Conservation (phyloP, 768 basidiomycete genomes). For the Pisolithus sp. region DNA sequence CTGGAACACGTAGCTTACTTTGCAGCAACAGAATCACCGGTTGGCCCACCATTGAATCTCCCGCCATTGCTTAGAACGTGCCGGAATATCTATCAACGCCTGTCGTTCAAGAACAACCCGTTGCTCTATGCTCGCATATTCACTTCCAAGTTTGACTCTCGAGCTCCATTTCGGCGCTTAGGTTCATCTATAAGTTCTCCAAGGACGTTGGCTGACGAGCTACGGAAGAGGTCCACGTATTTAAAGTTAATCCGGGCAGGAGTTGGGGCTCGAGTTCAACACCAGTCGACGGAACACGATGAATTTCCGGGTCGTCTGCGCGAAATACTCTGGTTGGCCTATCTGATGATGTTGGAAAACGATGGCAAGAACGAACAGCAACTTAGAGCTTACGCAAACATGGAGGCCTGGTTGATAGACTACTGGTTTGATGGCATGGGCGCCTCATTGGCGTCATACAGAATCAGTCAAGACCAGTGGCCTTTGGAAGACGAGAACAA, state of each 20-base stretch:
- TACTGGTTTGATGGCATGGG: slow-evolving; percentile 63
- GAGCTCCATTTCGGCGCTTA: slow-evolving; percentile 44
- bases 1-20: slow-evolving; percentile 74
- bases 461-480: slow-evolving; percentile 47
- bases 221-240: slow-evolving; percentile 52
- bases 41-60: slow-evolving; percentile 59
- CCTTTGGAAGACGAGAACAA: slow-evolving; percentile 46
- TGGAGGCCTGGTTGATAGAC: slow-evolving; percentile 57
- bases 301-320: slow-evolving; percentile 10
- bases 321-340: slow-evolving; percentile 60
- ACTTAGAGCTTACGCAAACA: slow-evolving; percentile 59
- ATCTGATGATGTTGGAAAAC: slow-evolving; percentile 77
- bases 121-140: slow-evolving; percentile 72
- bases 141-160: slow-evolving; percentile 56
- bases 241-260: slow-evolving; percentile 52
- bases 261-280: slow-evolving; percentile 11
- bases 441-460: slow-evolving; percentile 42
- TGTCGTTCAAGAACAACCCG: slow-evolving; percentile 53
- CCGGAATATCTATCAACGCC: slow-evolving; percentile 39
- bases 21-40: slow-evolving; percentile 41
- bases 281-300: slow-evolving; percentile 14
- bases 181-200: slow-evolving; percentile 36
- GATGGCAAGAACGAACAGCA: slow-evolving; percentile 67
- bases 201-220: slow-evolving; percentile 49
- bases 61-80: slow-evolving; percentile 49